Conservation (phyloP, 2,329 filamentous ascomycete species). For the Colletotrichum salicis region DNA sequence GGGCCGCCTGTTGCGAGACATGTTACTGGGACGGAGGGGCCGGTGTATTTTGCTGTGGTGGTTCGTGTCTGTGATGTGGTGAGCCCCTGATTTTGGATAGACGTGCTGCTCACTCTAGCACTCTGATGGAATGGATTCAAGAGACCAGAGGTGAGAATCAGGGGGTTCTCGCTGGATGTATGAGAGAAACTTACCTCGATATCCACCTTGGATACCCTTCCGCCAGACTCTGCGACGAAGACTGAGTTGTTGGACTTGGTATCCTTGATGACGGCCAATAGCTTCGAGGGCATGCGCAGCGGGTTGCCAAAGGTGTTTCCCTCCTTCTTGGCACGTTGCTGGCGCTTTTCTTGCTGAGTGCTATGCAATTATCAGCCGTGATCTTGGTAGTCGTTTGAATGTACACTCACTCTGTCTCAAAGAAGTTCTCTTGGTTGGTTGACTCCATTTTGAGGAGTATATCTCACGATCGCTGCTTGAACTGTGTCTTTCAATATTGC, state of each 20-base stretch:
- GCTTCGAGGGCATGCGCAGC: constrained; percentile 83
- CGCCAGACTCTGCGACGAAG: constrained; percentile 89
- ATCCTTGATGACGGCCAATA: constrained; percentile 79
- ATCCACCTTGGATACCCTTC: constrained; percentile 77
- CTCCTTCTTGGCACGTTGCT: constrained; percentile 66
- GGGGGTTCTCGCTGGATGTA: no score
- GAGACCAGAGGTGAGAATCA: background rate
- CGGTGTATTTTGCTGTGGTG: constrained; percentile 63
- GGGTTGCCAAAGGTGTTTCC: constrained; percentile 85
- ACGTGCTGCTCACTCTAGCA: background rate
- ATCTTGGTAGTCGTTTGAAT: constrained; percentile 41
- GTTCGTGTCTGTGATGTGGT: constrained; percentile 21
- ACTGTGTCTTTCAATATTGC: background rate
- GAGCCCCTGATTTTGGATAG: background rate
- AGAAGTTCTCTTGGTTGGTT: constrained; percentile 83
- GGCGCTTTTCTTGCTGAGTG: constrained; percentile 29
- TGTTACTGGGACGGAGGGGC: constrained; percentile 83
- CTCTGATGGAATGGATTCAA: background rate
- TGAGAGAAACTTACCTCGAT: constrained; percentile 70
- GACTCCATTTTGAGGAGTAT: constrained; percentile 69
- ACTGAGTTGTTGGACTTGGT: constrained; percentile 68
- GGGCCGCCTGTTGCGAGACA: constrained; percentile 75
- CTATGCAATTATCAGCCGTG: constrained; percentile 9
- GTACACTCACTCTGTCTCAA: constrained; percentile 83
- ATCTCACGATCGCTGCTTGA: background rate